These are phyloP conservation scores for Cytospora chrysosperma DNA, from an alignment of 2,329 filamentous ascomycete genomes.

Conservation along the genomic window DNA sequence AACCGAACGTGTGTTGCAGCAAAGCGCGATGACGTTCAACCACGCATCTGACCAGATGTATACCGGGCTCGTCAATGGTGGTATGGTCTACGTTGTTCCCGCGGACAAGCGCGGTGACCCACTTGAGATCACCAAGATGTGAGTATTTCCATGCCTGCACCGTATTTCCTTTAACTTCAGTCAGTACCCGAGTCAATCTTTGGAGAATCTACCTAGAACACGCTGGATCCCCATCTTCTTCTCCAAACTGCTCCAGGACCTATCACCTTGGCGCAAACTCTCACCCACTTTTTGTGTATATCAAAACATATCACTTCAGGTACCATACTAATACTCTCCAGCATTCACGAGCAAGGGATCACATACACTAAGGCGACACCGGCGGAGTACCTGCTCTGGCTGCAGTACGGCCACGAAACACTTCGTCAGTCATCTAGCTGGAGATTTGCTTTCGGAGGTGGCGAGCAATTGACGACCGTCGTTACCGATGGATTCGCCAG, in stretches of 20 bases:
- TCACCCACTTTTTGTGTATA: no score
- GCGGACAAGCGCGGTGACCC: conserved; percentile 34
- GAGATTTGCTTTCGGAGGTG: conserved; percentile 35
- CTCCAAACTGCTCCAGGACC: no score
- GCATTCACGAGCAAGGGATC: conserved; percentile 33
- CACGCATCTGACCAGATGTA: conserved; percentile 36
- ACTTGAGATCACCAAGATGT: conserved; percentile 31
- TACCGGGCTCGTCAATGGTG: conserved; percentile 31
- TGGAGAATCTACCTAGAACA: no score
- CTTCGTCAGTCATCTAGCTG: conserved; percentile 27
- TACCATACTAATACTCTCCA: no score
- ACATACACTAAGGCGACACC: conserved; percentile 39
- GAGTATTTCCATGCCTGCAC: no score
- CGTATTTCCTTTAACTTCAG: no score
- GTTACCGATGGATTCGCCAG: not conserved
- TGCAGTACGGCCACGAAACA: conserved; percentile 23
- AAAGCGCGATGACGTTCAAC: conserved; percentile 41
- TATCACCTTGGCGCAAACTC: no score
- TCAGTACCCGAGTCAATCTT: no score
- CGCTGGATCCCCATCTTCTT: no score
- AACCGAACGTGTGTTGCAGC: conserved; percentile 34
- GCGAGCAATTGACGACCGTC: conserved; percentile 30
- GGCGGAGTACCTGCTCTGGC: conserved; percentile 36
- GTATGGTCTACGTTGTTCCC: conserved; percentile 32
- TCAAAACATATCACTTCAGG: no score